A percentile compares a stretch with the other conserved stretches of the same genome.
These are phyloP conservation scores for Syncephalastrum sp. DNA, from an alignment of 371 early-diverging fungal species.

Conservation along the genomic window DNA sequence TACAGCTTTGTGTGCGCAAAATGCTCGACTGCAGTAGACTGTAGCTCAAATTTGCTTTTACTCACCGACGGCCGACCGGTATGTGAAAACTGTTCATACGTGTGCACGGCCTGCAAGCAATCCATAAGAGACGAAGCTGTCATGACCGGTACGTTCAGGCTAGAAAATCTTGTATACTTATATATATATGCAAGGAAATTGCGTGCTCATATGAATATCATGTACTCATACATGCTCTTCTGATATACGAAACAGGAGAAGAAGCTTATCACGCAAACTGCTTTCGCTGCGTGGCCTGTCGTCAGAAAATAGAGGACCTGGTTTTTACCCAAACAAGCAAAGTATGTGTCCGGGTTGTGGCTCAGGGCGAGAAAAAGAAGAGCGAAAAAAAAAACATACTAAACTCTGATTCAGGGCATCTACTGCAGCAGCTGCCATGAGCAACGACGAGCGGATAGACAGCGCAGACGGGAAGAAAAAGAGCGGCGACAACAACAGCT, in stretches of 20 bases:
- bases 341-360: slow-evolving; percentile 23
- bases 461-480: slow-evolving; percentile 35
- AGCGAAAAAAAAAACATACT: too few species aligned
- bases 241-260: slow-evolving; percentile 47
- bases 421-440: slow-evolving; percentile 26
- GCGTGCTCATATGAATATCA: too few species aligned
- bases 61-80: slow-evolving; percentile 81
- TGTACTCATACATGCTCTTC: too few species aligned
- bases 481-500: slow-evolving; percentile 16
- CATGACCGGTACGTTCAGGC: slow-evolving; percentile 62
- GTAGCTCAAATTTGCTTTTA: slow-evolving; percentile 72
- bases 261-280: slow-evolving; percentile 88
- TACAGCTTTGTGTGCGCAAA: slow-evolving; percentile 75
- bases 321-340: slow-evolving; percentile 81
- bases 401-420: too few species aligned
- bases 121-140: slow-evolving; percentile 86
- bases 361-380: too few species aligned
- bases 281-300: slow-evolving; percentile 75
- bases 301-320: slow-evolving; percentile 70
- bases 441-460: slow-evolving; percentile 33
- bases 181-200: too few species aligned
- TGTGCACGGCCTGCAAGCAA: slow-evolving; percentile 74
- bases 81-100: slow-evolving; percentile 84
- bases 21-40: slow-evolving; percentile 69
- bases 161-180: too few species aligned